phyloP scores from a whole-genome alignment of 306 rosid genomes.

The Crotalaria pallida region DNA sequence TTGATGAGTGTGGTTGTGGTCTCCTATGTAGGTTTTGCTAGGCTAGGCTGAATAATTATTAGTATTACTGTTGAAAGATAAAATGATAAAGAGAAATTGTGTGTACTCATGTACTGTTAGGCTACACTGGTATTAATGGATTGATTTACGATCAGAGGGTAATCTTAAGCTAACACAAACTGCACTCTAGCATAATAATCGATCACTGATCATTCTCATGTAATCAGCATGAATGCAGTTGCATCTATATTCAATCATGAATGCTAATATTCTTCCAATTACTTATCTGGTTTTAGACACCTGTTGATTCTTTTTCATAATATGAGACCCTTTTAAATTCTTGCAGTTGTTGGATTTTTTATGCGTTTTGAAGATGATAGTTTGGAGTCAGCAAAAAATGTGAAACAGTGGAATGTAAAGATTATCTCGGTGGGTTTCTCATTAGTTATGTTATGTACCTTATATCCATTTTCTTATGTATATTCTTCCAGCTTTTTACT shows the following conservation, averaged over 20 bases:
- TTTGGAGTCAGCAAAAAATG: conserved; percentile 79
- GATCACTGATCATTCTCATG: background rate
- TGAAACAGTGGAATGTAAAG: conserved; percentile 99
- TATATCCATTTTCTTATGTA: background rate
- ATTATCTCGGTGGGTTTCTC: conserved; percentile 67
- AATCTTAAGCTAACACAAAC: too few relatives aligned
- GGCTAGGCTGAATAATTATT: background rate
- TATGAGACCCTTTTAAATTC: background rate
- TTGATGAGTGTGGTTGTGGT: background rate
- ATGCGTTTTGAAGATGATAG: conserved; percentile 75
- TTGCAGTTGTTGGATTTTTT: conserved; percentile 42
- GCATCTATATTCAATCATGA: too few relatives aligned
- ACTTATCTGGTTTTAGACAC: background rate
- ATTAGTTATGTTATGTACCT: background rate
- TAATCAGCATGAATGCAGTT: background rate
- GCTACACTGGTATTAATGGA: too few relatives aligned
- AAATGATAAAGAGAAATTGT: too few relatives aligned
- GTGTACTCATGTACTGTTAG: too few relatives aligned
- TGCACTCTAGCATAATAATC: background rate
- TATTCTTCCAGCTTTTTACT: background rate
- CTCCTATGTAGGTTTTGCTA: background rate
- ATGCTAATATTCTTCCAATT: background rate
- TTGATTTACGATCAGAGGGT: too few relatives aligned
- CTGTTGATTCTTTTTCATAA: too few relatives aligned
- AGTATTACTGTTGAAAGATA: too few relatives aligned